Percentiles rank a stretch among this genome's conserved stretches.
Evolutionary conservation across 345 rosid species (phyloP).

Genomic region (Geranium rotundifolium): DNA sequence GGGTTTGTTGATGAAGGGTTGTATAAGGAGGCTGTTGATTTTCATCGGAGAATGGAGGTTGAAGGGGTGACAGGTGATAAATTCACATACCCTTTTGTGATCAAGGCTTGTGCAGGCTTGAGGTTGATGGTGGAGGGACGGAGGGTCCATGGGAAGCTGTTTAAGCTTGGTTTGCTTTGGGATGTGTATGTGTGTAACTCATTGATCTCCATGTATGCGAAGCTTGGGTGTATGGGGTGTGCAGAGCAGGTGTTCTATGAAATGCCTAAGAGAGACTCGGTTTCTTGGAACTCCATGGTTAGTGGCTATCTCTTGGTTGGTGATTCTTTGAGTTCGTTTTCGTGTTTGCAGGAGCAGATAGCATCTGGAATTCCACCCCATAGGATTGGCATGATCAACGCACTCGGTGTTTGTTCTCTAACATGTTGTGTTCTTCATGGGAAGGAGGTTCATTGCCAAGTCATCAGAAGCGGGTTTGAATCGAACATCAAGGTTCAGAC

Average conservation of each 20-base stretch:
- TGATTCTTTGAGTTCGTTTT: conserved; percentile 33
- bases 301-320: conserved; percentile 49
- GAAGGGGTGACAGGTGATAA: conserved; percentile 37
- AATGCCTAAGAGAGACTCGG: conserved; percentile 56
- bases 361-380: conserved; percentile 31
- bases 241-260: conserved; percentile 56
- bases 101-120: conserved; percentile 48
- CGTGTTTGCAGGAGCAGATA: conserved; percentile 35
- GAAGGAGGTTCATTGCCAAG: conserved; percentile 65
- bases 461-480: conserved; percentile 34
- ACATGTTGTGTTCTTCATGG: conserved; percentile 27
- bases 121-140: conserved; percentile 31
- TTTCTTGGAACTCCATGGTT: conserved; percentile 78
- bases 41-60: conserved; percentile 34
- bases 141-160: conserved; percentile 37
- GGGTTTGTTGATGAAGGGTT: conserved; percentile 39
- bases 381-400: conserved; percentile 40
- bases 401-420: conserved; percentile 43
- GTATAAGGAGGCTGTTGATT: conserved; percentile 30
- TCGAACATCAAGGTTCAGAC: conserved; percentile 48
- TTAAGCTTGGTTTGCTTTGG: conserved; percentile 43
- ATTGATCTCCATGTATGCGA: conserved; percentile 49
- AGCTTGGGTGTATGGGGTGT: conserved; percentile 26
- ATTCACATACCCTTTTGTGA: conserved; percentile 58
- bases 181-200: conserved; percentile 63